Conservation (phyloP, 371 early-diverging fungal species). For the Rhizopus sp. region DNA sequence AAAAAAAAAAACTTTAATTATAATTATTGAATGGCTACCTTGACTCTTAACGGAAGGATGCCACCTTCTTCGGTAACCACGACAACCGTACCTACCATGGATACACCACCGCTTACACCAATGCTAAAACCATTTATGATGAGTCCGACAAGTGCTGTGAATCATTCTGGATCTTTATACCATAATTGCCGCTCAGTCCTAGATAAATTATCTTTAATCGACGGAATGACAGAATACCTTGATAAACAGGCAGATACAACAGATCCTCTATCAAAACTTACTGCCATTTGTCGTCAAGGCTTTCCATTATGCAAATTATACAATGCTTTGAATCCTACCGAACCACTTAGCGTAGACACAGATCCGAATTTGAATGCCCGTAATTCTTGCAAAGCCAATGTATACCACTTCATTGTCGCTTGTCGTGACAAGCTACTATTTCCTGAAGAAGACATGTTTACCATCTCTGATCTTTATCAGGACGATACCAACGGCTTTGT, state of each 20-base stretch:
- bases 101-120: conserved; percentile 14
- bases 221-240: conserved; percentile 62
- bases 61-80: conserved; percentile 2
- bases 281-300: conserved; percentile 90
- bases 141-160: neutral
- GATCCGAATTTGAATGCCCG: conserved; percentile 64
- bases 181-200: conserved; percentile 65
- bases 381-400: conserved; percentile 82
- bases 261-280: conserved; percentile 87
- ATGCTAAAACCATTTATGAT: conserved; percentile 14
- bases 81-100: neutral
- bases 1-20: neutral
- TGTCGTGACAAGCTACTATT: conserved; percentile 70
- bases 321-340: conserved; percentile 72
- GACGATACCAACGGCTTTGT: conserved; percentile 96
- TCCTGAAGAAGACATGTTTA: conserved; percentile 80
- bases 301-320: conserved; percentile 82
- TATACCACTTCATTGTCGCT: conserved; percentile 79
- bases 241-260: conserved; percentile 36
- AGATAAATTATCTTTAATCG: conserved; percentile 60
- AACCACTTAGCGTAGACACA: conserved; percentile 56
- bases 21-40: neutral
- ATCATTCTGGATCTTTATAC: conserved; percentile 54
- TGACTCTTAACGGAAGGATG: conserved; percentile 1
- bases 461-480: conserved; percentile 86